Base-by-base conservation (phyloP, 2,329 filamentous ascomycete genomes). In the Verticillium longisporum region DNA sequence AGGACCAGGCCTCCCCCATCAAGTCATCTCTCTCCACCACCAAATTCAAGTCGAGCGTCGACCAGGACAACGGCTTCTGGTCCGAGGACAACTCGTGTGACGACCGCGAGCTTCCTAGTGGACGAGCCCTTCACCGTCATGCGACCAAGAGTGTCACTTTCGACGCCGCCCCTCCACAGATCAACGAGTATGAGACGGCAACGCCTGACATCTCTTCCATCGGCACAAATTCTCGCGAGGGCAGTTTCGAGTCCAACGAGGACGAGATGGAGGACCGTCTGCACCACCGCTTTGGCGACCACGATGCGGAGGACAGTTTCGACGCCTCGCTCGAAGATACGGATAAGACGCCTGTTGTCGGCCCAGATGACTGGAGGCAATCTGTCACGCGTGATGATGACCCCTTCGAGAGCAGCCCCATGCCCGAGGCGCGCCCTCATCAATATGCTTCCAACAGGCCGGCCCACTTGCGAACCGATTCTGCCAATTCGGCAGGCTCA, bases 141-240 rank as follows among this genome's bases (percentile, higher is more conserved):
- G 88, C 92, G 56, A 50, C 41, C 41, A 99, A 99, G 81, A 97
- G 93, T 69, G 95, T 99, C 62, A 99, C 94, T 0, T 99, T 99
- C 72, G 92, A 98, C 75, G 90, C 89, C 41, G 92, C 91, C 1
- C 94, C 94, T 26, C 95, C 95, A 31, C 91, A 96, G 72, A 84
- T 99, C 69, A 97, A 98, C 72, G 95, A 99, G 76, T 99, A 98
- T 73, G 95, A 98, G 76, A 93, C 97, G 90, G 90, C 92, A 37
- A 99, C 95, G 2, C 95, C 95, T 11, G 95, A 97, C 71, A 85
- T 96, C n/a, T 97, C 94, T 1, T 96, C 93, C 0, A 82, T 96
- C 31, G 91, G 91, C 32, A 94, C 91, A 57, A 92, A 89, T 67
- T 98, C 94, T 13, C 89, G 94, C 9, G 92, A 97, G 70, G 92